phyloP scores from a whole-genome alignment of 257 asterid genomes.

The Nyctanthes arbortristis region DNA sequence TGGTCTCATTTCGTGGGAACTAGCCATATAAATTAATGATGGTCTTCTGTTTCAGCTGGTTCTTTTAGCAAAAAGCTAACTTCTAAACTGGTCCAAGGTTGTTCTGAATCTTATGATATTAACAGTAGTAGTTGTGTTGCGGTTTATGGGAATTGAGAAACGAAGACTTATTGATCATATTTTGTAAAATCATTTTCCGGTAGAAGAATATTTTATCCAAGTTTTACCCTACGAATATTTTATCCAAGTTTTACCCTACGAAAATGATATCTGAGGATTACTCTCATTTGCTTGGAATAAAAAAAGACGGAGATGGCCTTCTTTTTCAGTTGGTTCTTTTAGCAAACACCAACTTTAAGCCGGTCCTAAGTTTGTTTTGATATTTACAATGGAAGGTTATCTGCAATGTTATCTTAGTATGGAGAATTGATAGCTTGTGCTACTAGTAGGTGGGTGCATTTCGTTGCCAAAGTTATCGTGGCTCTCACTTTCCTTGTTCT shows the following conservation, averaged over 20 bases:
- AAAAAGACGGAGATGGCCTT: too few relatives aligned
- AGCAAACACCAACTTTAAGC: neutral
- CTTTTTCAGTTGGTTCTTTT: too few relatives aligned
- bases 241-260: too few relatives aligned
- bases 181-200: neutral
- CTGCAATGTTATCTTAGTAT: neutral
- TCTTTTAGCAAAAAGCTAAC: too few relatives aligned
- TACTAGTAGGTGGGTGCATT: neutral
- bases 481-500: neutral
- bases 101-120: too few relatives aligned
- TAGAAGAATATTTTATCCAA: neutral
- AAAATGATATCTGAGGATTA: too few relatives aligned
- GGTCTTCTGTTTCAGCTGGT: too few relatives aligned
- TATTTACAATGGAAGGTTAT: conserved; percentile 8
- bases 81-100: too few relatives aligned
- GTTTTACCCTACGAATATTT: neutral
- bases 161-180: neutral
- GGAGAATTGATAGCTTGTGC: neutral
- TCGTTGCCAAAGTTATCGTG: neutral
- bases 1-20: too few relatives aligned
- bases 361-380: neutral
- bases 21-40: too few relatives aligned
- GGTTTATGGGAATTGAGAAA: neutral
- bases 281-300: too few relatives aligned
- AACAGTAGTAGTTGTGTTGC: too few relatives aligned